Base-by-base conservation (phyloP, 805 yeast genomes). In the Pichia insulana region DNA sequence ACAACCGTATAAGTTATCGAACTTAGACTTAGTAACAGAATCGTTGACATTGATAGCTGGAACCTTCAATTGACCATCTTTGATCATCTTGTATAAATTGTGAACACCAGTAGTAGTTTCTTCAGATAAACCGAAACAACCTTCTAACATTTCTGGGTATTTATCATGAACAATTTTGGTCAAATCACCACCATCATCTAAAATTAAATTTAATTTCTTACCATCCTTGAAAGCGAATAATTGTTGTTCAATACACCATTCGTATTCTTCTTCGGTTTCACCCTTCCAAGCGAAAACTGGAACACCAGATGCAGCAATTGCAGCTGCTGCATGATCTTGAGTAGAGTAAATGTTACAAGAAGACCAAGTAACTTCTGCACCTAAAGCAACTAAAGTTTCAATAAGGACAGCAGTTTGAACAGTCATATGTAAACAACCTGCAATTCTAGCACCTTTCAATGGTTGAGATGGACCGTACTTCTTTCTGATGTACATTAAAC, bases 261-360 rank as follows among this genome's bases (percentile, higher is more conserved):
- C 65, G 80, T 90, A 92, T 76, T 90, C 98, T 77, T 90, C 97
- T 72, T 90, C 98, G 69, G 97, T 87, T 80, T 90, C 97, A 68
- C 98, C 97, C 80, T 90, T 90, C 98, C 98, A 90, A 62, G 98
- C 98, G 59, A 87, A 90, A 55, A 90, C 98, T 64, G 98, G 97
- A 48, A 90, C 94, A 74, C 98, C 98, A 56, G 96, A 70, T 57
- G 97, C 98, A 59, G 98, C 98, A 68, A 90, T 92, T 60, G 97
- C 97, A 63, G 98, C 97, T 61, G 98, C 97, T 58, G 97, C 97
- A 69, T 90, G 97, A 73, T 90, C 98, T 76, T 90, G 98, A 55
- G 98, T 90, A 58, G 97, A 89, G 83, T 86, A 90, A 62, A 90
- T 90, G 95, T 90, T 90, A 80, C 98, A 90, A 39, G 96, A 87